These are phyloP conservation scores for Poa pratensis DNA, from an alignment of 176 grass and related monocot genomes.

Conservation along the genomic window DNA sequence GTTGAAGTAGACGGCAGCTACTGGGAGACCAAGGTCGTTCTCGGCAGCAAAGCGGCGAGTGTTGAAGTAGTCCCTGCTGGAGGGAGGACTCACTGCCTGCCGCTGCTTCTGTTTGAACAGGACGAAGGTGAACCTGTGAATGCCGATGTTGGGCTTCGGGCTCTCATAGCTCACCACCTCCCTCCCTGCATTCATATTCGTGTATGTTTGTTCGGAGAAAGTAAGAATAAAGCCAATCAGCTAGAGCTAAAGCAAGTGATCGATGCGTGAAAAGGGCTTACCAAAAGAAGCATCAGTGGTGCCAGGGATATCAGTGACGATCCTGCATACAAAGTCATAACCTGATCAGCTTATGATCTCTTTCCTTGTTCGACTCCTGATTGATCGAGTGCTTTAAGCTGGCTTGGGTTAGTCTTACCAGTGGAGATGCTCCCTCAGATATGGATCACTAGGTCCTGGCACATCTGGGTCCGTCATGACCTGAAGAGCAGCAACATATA, in stretches of 20 bases:
- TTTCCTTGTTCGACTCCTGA: not conserved
- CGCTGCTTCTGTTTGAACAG: conserved; percentile 69
- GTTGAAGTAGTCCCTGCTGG: conserved; percentile 59
- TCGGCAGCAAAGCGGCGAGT: conserved; percentile 61
- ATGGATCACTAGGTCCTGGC: conserved; percentile 94
- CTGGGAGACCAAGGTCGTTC: conserved; percentile 65
- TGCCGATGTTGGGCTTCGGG: conserved; percentile 69
- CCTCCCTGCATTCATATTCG: conserved; percentile 48
- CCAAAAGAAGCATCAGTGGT: conserved; percentile 88
- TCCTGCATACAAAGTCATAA: conserved; percentile 56
- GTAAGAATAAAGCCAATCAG: not conserved
- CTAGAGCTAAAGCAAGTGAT: conserved; percentile 13
- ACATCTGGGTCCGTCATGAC: conserved; percentile 95
- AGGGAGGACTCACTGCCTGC: conserved; percentile 49
- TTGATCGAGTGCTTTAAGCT: not conserved
- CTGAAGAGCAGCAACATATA: conserved; percentile 53
- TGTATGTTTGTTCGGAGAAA: conserved; percentile 9
- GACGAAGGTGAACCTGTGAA: conserved; percentile 69
- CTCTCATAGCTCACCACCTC: conserved; percentile 67
- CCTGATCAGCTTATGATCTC: conserved; percentile 28
- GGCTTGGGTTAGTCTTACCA: conserved; percentile 52
- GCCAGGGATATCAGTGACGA: conserved; percentile 92
- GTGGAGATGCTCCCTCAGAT: conserved; percentile 87
- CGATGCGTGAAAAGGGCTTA: conserved; percentile 40
- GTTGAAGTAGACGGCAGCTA: conserved; percentile 83